phyloP scores from a whole-genome alignment of 495 filamentous ascomycete species.

The Neurospora sp. region DNA sequence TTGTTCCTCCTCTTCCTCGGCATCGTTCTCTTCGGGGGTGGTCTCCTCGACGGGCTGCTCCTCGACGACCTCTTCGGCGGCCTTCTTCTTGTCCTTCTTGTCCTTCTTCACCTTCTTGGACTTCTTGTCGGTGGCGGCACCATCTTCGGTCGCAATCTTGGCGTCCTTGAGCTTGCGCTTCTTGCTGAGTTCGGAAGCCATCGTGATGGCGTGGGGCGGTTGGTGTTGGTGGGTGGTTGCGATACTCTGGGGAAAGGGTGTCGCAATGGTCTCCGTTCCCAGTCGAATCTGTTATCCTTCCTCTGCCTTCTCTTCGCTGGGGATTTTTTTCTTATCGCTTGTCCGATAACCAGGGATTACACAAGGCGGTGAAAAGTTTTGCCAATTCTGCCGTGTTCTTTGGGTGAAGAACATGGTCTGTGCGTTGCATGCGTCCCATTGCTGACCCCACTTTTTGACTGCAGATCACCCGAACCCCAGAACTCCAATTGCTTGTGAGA shows the following conservation, averaged over 20 bases:
- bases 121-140: slow-evolving; percentile 17
- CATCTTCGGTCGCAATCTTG: slow-evolving; percentile 20
- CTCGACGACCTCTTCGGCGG: slow-evolving; percentile 7
- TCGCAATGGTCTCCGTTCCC: not conserved
- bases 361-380: not conserved
- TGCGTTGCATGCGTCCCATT: not conserved
- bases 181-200: slow-evolving; percentile 35
- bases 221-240: slow-evolving; percentile 1
- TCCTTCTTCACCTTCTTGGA: slow-evolving; percentile 19
- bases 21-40: slow-evolving; percentile 8
- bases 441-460: not conserved
- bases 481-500: not conserved
- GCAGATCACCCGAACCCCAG: not conserved
- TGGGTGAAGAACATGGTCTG: not conserved
- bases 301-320: not conserved
- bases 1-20: slow-evolving; percentile 1
- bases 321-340: not conserved
- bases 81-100: slow-evolving; percentile 13
- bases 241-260: not conserved
- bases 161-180: slow-evolving; percentile 39
- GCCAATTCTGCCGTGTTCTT: not conserved
- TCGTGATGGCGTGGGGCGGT: slow-evolving; percentile 1
- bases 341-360: not conserved
- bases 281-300: not conserved
- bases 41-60: slow-evolving; percentile 8